Evolutionary conservation across 768 basidiomycete species (phyloP), one percentile per base, ranked within the genome.

Genomic region (Russula olivacea): DNA sequence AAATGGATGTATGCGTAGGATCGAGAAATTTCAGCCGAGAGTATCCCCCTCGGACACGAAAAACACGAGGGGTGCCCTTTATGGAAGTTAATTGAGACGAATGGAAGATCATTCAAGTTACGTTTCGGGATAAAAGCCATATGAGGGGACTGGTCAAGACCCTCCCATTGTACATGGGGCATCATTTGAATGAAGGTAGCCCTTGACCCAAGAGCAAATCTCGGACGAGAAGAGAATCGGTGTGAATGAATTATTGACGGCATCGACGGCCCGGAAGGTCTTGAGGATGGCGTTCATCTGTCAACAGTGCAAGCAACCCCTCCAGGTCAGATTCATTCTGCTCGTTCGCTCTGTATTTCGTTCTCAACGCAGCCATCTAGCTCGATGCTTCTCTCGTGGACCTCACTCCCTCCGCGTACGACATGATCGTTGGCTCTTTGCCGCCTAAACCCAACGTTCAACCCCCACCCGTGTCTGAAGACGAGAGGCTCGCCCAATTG

Each of bases 361-460:
- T 23, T 23, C 10, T 12, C 2, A 65, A 28, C 28, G 12, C 41
- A 34, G 14, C 21, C 36, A 48, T 17, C 25, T 69, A 91, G 84
- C 82, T 93, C 68, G 95, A 98, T 78, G 87, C 86, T n/a, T 94
- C 93, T n/a, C 78, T 97, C 15, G 80, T 89, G 54, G 89, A 93
- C 71, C 78, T 96, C 59, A 84, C 89, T 5, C 92, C 89, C 23
- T 90, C 93, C 15, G 86, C 89, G 32, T 91, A 93, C 74, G 91
- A 93, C 72, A 86, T 90, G 78, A 87, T 96, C 67, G 84, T 85
- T 23, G 85, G 85, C 25, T 79, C 80, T 56, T 74, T 91, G 19
- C 86, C 89, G 43, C 80, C 83, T 15, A 76, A 83, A 38, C 76
- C 82, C 4, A 74, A 78, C 53, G 66, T 77, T 63, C 74, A 75